Evolutionary conservation across 805 yeast species (phyloP), one percentile per base, ranked within the genome.

Genomic region (Myxozyma neotropica): DNA sequence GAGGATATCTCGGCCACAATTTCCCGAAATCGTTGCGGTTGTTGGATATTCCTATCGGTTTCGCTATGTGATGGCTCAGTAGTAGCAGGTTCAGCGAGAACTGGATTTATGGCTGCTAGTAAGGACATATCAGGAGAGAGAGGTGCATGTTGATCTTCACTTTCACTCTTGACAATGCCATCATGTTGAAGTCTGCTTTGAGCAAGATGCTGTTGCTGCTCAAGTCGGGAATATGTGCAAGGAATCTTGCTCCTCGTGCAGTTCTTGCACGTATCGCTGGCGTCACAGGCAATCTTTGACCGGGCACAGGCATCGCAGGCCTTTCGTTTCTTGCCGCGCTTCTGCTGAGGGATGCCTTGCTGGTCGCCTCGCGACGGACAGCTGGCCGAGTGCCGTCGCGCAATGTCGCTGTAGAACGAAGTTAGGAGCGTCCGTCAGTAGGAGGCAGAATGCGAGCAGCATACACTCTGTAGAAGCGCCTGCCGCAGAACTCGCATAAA

Each of bases 261-360:
- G 45, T 40, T 55, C 17, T 36, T 29, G 33, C 59, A 55, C 2
- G 43, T 4, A 3, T 33, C 45, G 23, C 10, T 40, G 36, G 53
- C 19, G 31, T 49, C 59, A 45, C 55, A 55, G 12, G 55, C 59
- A 12, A 55, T 49, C 24, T 49, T 55, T 36, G 59, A 40, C 5
- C 46, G 33, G 31, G 59, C 59, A 27, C 59, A 55, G 26, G 55
- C 59, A 19, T 55, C 59, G 38, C 59, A 55, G 17, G 59, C 49
- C 19, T 50, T 49, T 27, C 59, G 43, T 38, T 42, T 55, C 40
- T 55, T 55, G 36, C 59, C 59, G 4, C 54, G 59, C 38, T 35
- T 38, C 31, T 55, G 55, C 36, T 36, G 39, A 13, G 50, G 38
- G 15, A 40, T 19, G 13, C 31, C 36, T n/a, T 42, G 50, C 23